These are phyloP conservation scores for Boletus pseudo-olivaceus DNA, from an alignment of 768 basidiomycete species.

Conservation along the genomic window DNA sequence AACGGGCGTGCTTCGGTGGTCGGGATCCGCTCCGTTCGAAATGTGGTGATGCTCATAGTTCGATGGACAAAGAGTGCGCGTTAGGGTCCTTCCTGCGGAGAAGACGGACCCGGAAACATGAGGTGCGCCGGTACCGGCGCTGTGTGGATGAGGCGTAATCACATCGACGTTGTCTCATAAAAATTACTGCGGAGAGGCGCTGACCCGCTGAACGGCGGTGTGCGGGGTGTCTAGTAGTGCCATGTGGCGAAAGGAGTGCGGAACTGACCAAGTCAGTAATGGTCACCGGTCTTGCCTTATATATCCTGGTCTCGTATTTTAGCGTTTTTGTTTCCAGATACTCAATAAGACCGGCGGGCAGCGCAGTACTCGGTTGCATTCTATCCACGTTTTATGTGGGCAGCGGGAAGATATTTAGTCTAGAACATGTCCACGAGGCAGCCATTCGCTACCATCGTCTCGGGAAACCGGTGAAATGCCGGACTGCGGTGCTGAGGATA, in stretches of 20 bases:
- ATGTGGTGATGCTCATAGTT: not conserved
- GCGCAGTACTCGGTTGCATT: no score
- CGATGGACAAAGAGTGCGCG: not conserved
- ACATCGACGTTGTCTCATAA: not conserved
- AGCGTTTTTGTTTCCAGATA: not conserved
- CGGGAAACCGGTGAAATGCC: not conserved
- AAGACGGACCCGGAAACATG: not conserved
- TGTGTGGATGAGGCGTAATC: not conserved
- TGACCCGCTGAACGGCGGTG: not conserved
- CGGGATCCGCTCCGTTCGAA: not conserved
- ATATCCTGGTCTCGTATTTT: not conserved
- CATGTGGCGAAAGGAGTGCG: not conserved
- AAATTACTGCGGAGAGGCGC: not conserved
- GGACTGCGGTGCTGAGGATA: not conserved
- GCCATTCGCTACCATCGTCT: not conserved
- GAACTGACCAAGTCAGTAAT: no score
- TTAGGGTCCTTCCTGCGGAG: not conserved
- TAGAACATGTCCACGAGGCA: not conserved
- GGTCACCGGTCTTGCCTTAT: no score
- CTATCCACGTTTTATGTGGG: not conserved
- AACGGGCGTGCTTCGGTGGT: conserved; percentile 3
- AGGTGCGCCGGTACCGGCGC: not conserved
- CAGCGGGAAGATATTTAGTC: not conserved
- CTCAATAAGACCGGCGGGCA: no score
- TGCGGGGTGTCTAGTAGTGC: no score